A percentile compares a stretch with the other conserved stretches of the same genome.
Conservation (phyloP, 306 rosid genomes). For the Neltuma alba region DNA sequence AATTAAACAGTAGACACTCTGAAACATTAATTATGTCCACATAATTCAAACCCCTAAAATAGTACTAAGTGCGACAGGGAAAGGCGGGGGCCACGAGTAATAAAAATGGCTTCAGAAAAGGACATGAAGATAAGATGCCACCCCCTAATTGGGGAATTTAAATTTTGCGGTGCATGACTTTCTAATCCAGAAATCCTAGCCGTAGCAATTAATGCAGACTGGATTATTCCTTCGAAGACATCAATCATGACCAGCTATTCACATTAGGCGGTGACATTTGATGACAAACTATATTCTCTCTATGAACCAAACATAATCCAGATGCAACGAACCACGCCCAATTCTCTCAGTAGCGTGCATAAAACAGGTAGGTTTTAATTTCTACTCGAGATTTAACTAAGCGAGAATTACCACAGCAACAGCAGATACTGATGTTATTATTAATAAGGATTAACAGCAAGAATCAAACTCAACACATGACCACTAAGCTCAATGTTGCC, state of each 20-base stretch:
- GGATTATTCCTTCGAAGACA: background rate
- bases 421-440: background rate
- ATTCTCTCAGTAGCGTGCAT: background rate
- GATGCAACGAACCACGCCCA: background rate
- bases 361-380: background rate
- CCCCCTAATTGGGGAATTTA: background rate
- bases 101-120: background rate
- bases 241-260: background rate
- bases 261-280: background rate
- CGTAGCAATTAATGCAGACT: background rate
- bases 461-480: background rate
- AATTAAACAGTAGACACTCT: background rate
- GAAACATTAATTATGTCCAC: background rate
- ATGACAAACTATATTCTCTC: background rate
- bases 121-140: background rate
- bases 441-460: background rate
- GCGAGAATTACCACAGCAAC: background rate
- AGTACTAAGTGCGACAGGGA: background rate
- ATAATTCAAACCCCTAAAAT: background rate
- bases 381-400: background rate
- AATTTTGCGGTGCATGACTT: background rate
- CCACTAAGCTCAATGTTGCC: background rate
- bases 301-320: background rate
- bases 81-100: constrained; percentile 10
- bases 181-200: background rate